These are phyloP conservation scores for Russula vinacea DNA, from an alignment of 768 basidiomycete species.

Conservation along the genomic window DNA sequence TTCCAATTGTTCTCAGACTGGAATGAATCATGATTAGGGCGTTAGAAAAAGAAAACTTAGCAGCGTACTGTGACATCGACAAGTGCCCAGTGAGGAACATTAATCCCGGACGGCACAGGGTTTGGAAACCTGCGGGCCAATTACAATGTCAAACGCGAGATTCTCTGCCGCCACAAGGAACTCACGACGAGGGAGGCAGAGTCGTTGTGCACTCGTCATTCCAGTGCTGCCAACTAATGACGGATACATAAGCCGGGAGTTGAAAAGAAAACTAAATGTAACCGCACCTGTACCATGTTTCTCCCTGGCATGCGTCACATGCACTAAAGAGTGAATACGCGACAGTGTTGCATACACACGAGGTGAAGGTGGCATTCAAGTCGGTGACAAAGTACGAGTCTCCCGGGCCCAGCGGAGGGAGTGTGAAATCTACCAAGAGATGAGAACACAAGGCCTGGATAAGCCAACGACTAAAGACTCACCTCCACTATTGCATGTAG, in stretches of 20 bases:
- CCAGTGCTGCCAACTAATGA: neutral
- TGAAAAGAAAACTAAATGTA: neutral
- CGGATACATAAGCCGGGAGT: neutral
- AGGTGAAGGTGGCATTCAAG: neutral
- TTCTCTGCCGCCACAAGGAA: neutral
- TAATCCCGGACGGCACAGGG: neutral
- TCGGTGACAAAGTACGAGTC: neutral
- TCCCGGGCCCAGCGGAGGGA: neutral
- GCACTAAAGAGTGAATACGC: slow-evolving; percentile 2
- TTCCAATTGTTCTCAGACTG: neutral
- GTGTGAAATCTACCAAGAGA: neutral
- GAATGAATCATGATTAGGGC: too few relatives aligned
- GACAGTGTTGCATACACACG: slow-evolving; percentile 1
- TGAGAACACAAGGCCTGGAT: neutral
- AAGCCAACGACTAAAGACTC: neutral
- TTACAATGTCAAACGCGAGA: neutral
- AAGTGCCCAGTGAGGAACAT: neutral
- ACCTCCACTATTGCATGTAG: neutral
- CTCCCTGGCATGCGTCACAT: slow-evolving; percentile 1
- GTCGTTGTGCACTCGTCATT: neutral
- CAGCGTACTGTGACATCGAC: too few relatives aligned
- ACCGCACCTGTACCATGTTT: neutral
- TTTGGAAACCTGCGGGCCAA: neutral
- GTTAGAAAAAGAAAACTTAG: neutral
- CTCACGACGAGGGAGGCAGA: neutral